A percentile compares a stretch with the other conserved stretches of the same genome.
These are phyloP conservation scores for Tetrapyrgos nigripes DNA, from an alignment of 1,284 basidiomycete species.

Conservation along the genomic window DNA sequence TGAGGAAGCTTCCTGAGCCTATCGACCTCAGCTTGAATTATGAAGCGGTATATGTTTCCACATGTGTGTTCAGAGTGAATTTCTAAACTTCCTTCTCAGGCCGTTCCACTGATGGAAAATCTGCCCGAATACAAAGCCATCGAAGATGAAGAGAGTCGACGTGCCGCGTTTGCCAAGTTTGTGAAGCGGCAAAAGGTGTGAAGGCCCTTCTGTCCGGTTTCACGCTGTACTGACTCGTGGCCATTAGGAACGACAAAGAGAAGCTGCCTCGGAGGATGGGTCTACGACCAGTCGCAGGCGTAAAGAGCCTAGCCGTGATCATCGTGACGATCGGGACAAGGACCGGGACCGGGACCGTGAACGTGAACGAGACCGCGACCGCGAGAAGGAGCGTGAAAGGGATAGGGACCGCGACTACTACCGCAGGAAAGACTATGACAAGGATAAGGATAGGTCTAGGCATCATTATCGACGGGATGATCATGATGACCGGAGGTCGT, in stretches of 20 bases:
- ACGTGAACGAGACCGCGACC: conserved; percentile 47
- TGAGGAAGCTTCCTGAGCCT: conserved; percentile 87
- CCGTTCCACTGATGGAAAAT: conserved; percentile 76
- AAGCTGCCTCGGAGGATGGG: conserved; percentile 80
- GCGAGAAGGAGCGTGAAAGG: conserved; percentile 46
- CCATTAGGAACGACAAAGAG: conserved; percentile 73
- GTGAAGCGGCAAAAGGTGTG: conserved; percentile 83
- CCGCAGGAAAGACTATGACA: conserved; percentile 11
- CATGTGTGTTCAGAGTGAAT: neutral
- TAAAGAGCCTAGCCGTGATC: conserved; percentile 64
- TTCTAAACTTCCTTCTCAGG: conserved; percentile 44
- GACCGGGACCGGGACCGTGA: conserved; percentile 46
- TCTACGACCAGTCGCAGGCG: conserved; percentile 78
- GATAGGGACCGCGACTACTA: conserved; percentile 39
- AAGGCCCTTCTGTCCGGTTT: conserved; percentile 12
- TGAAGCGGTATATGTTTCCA: conserved; percentile 70
- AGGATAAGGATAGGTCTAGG: conserved; percentile 8
- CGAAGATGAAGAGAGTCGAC: conserved; percentile 82
- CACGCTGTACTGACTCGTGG: neutral
- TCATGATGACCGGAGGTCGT: conserved; percentile 38
- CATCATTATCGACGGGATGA: conserved; percentile 26
- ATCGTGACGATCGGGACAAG: conserved; percentile 52
- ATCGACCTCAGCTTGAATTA: conserved; percentile 78
- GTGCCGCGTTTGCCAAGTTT: conserved; percentile 84
- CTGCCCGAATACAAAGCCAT: conserved; percentile 86